A percentile compares a stretch with the other conserved stretches of the same genome.
Evolutionary conservation across 2,329 filamentous ascomycete genomes (phyloP).

Genomic region (Fusarium beomiforme): DNA sequence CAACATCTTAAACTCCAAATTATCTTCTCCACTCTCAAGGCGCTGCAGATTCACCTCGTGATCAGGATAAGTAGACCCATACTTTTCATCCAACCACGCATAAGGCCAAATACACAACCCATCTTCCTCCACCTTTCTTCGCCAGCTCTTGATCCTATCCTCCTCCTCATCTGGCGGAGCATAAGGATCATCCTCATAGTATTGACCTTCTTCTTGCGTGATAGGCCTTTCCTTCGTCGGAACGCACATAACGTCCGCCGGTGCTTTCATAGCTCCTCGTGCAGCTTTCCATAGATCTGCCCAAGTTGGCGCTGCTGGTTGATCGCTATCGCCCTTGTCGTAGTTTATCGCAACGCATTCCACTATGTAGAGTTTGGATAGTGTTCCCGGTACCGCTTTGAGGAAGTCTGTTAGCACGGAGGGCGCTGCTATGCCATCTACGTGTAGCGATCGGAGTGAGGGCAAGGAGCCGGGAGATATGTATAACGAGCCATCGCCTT

Average conservation of each 20-base stretch:
- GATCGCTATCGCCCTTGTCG: rapidly evolving
- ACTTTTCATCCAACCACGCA: neutral
- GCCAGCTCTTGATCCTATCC: neutral
- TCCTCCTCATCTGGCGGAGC: neutral
- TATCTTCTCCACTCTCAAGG: neutral
- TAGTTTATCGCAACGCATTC: neutral
- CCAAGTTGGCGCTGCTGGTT: neutral
- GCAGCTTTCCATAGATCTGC: neutral
- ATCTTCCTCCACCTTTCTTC: neutral
- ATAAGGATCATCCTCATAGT: neutral
- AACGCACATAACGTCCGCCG: neutral
- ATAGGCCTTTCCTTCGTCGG: neutral
- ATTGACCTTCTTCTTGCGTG: neutral
- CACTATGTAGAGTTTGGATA: neutral
- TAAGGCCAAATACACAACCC: slow-evolving; percentile 12
- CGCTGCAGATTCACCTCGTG: neutral
- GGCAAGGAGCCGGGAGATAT: neutral
- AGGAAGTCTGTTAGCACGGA: neutral
- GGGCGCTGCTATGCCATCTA: neutral
- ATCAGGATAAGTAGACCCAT: neutral
- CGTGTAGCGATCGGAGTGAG: neutral
- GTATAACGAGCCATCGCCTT: neutral
- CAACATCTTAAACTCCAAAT: neutral
- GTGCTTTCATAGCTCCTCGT: neutral
- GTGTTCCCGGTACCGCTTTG: neutral